Evolutionary conservation across 1,284 basidiomycete species (phyloP).

Genomic region (Gymnopus androsaceus): DNA sequence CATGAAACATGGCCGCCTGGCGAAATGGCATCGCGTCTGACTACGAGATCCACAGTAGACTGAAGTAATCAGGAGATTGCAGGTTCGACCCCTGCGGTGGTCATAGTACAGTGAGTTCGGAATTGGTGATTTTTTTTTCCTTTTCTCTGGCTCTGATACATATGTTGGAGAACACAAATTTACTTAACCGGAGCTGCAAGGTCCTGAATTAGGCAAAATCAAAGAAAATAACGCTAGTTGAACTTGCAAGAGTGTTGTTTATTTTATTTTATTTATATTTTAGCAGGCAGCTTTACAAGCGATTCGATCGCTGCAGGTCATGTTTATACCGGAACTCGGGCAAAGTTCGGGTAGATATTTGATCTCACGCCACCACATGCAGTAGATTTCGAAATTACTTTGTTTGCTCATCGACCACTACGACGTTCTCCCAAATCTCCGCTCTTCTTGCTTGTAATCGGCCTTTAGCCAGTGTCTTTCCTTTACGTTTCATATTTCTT

Average conservation of each 20-base stretch:
- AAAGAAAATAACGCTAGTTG: no score
- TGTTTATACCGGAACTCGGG: background rate
- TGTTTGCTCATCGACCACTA: slow-evolving; percentile 10
- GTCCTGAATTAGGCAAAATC: no score
- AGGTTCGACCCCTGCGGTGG: slow-evolving; percentile 63
- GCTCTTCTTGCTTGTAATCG: slow-evolving; percentile 4
- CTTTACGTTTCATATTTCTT: slow-evolving; percentile 14
- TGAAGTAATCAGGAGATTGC: slow-evolving; percentile 70
- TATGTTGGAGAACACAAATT: no score
- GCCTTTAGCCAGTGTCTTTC: slow-evolving; percentile 19
- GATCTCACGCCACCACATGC: background rate
- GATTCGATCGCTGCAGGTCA: no score
- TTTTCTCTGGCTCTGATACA: no score
- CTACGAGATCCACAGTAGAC: no score
- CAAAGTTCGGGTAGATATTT: background rate
- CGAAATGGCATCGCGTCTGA: slow-evolving; percentile 82
- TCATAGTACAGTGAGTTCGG: no score
- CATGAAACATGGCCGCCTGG: slow-evolving; percentile 73
- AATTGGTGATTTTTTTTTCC: no score
- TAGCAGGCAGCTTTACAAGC: no score
- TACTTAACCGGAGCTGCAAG: no score
- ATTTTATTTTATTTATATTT: no score
- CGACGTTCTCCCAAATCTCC: slow-evolving; percentile 5
- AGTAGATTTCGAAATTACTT: slow-evolving; percentile 1
- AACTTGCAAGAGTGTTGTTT: no score